These are phyloP conservation scores for Plasmodium fragile DNA, from an alignment of 169 alveolate genomes.

Conservation along the genomic window DNA sequence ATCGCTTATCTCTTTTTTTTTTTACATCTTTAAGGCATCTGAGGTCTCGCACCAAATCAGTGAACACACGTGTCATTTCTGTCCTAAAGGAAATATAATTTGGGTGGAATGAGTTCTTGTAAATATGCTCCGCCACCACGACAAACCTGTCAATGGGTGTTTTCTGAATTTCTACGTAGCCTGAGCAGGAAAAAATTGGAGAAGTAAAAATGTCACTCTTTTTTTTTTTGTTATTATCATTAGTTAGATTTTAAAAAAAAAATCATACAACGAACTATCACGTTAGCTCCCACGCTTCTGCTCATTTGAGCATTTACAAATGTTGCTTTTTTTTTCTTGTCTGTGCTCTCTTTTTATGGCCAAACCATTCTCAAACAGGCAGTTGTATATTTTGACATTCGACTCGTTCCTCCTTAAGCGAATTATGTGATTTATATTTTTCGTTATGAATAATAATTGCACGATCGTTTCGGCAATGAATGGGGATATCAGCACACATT, in stretches of 20 bases:
- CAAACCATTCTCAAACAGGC: conserved; percentile 58
- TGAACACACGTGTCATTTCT: conserved; percentile 45
- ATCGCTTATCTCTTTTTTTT: neutral
- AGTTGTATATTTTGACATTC: conserved; percentile 54
- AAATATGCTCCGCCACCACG: conserved; percentile 30
- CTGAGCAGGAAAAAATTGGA: conserved; percentile 4
- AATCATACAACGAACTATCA: neutral
- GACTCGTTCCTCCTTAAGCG: conserved; percentile 19
- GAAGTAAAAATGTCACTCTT: neutral
- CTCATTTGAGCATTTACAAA: neutral
- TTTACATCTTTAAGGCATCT: conserved; percentile 63
- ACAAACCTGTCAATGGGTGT: conserved; percentile 68
- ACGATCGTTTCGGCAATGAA: conserved; percentile 67
- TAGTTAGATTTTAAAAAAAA: neutral
- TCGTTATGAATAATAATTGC: conserved; percentile 58
- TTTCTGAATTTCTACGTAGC: conserved; percentile 72
- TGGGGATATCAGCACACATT: conserved; percentile 70
- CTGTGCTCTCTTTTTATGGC: neutral
- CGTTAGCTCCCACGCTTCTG: neutral
- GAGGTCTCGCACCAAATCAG: conserved; percentile 33
- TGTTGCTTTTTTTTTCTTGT: neutral
- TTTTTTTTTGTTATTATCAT: neutral
- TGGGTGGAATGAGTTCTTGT: conserved; percentile 2
- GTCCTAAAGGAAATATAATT: conserved; percentile 18
- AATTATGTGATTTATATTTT: conserved; percentile 65